Evolutionary conservation across 805 yeast genomes (phyloP), one percentile per base, ranked within the genome.

Genomic region (Nakazawaea pomicola): DNA sequence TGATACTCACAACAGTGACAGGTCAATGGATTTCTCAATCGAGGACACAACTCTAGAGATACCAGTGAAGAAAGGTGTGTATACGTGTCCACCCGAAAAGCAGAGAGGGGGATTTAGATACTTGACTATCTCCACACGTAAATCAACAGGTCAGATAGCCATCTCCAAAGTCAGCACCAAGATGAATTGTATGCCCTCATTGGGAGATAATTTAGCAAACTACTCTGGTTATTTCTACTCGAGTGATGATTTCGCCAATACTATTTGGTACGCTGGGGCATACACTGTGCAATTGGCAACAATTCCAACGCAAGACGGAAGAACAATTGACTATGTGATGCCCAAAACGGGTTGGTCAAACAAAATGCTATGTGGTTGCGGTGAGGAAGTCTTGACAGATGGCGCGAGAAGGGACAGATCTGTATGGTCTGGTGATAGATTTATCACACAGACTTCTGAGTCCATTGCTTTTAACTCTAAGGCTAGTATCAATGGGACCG

Each of bases 221-320:
- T 43, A 43, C 33, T 33, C 43, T 4, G 43, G 43, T 7, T 39
- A 33, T 29, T 39, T 39, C 29, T 15, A 40, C 38, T 24, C 39
- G 68, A 40, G 63, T 67, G 41, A 72, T 72, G 29, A 68, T 64
- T 39, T 68, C 69, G 72, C 72, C 65, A 54, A 67, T 70, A 7
- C 72, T 62, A 54, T 62, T 64, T 65, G 67, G 72, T 29, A 59
- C 59, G 49, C 70, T 67, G 34, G 67, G 61, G 54, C 63, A 57
- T 50, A 61, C 67, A 61, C 69, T 64, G 50, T 43, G 15, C 46
- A 43, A 39, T 32, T 43, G 36, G 38, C 46, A 9, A 60, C 62
- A 48, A 68, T 69, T 24, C 70, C 75, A 39, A 69, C 74, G 48
- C 66, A 67, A 56, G 67, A 73, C 39, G 75, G 75, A 54, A 67